Conservation (phyloP, 805 yeast species). For the Limtongia smithiae region DNA sequence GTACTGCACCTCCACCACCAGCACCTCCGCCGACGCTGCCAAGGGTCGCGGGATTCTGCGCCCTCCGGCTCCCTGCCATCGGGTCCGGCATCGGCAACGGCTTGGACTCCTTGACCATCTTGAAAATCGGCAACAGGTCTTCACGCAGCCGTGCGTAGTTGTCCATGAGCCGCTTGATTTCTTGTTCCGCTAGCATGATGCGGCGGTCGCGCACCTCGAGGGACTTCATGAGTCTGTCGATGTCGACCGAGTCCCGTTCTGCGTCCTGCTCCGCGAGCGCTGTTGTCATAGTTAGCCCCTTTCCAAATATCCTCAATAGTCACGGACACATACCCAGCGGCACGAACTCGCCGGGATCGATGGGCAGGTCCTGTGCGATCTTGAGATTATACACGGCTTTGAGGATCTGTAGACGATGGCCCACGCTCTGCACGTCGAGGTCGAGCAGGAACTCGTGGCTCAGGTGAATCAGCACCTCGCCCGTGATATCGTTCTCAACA, state of each 20-base stretch:
- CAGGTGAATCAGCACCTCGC: constrained; percentile 65
- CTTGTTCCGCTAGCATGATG: constrained; percentile 36
- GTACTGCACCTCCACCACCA: no score
- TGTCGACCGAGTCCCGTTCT: constrained; percentile 33
- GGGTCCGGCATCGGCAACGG: constrained; percentile 29
- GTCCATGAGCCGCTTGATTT: constrained; percentile 47
- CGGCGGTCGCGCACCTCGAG: constrained; percentile 34
- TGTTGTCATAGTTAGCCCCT: not conserved
- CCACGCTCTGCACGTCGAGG: constrained; percentile 56
- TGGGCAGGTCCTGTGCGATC: constrained; percentile 31
- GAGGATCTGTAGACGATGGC: constrained; percentile 58
- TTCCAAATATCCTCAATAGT: not conserved
- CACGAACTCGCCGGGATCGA: constrained; percentile 29
- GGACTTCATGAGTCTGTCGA: constrained; percentile 19
- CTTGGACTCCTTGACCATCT: constrained; percentile 55
- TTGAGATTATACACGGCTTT: constrained; percentile 55
- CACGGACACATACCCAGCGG: constrained; percentile 19
- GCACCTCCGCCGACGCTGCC: no score
- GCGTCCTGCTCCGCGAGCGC: constrained; percentile 17
- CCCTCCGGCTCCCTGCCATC: no score
- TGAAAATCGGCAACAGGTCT: constrained; percentile 61
- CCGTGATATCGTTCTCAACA: constrained; percentile 61
- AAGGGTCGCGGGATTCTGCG: no score
- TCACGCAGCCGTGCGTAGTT: constrained; percentile 56
- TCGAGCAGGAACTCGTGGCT: constrained; percentile 70